Conservation (phyloP, 768 basidiomycete species). For the Leccinum imitatum region DNA sequence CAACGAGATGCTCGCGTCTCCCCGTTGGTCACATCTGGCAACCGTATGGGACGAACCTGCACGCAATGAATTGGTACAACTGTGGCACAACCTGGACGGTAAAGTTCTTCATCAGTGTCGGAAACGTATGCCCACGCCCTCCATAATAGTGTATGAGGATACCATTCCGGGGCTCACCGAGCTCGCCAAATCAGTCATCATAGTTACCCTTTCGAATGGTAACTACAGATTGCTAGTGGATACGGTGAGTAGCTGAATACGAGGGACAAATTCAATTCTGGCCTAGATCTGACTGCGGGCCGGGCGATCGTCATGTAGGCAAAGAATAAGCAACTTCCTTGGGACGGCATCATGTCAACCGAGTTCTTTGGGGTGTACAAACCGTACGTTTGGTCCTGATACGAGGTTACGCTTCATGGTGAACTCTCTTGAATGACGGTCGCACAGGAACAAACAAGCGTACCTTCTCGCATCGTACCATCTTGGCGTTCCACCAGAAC, state of each 20-base stretch:
- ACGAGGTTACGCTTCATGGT: not conserved
- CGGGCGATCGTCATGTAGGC: constrained; percentile 39
- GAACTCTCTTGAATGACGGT: not conserved
- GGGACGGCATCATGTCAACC: constrained; percentile 61
- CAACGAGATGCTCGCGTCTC: constrained; percentile 48
- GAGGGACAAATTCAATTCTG: not conserved
- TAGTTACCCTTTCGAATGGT: constrained; percentile 62
- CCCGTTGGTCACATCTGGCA: constrained; percentile 53
- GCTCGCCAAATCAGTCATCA: constrained; percentile 50
- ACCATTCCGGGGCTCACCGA: constrained; percentile 45
- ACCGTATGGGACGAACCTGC: constrained; percentile 42
- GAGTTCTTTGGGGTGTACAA: constrained; percentile 65
- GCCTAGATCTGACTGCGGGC: not conserved
- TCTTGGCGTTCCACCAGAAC: constrained; percentile 43
- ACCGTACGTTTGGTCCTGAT: constrained; percentile 44
- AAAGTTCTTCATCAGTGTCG: constrained; percentile 1
- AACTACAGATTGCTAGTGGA: constrained; percentile 60
- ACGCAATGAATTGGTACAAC: constrained; percentile 44
- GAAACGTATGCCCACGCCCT: not conserved
- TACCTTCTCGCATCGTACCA: constrained; percentile 52
- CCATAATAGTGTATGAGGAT: constrained; percentile 57
- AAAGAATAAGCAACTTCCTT: constrained; percentile 58
- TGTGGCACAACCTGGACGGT: constrained; percentile 66
- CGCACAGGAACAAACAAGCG: constrained; percentile 40
- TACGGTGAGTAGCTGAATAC: constrained; percentile 41